Evolutionary conservation across 2,329 filamentous ascomycete genomes (phyloP), one percentile per base, ranked within the genome.

Genomic region (Calycina herbarum): DNA sequence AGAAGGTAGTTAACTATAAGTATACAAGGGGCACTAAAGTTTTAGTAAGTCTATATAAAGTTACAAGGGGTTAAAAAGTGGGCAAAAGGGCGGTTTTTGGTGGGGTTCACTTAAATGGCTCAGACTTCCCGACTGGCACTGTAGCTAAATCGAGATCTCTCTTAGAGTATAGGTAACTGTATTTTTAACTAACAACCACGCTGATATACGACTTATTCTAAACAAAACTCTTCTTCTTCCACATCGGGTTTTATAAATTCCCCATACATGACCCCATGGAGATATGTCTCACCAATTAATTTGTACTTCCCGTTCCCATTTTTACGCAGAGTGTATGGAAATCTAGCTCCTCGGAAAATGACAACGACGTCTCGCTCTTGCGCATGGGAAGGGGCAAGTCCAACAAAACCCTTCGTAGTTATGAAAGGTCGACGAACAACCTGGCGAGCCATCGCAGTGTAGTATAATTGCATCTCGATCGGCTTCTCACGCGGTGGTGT

Each of bases 201-300:
- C 8, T 13, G 35, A 38, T 7, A 38, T 33, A 38, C 2, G 11
- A 38, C 8, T 3, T 38, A 38, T 38, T 38, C 35, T 13, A 38
- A 38, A 38, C 35, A 38, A 38, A 38, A 38, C 35, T 38, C 35
- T 13, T 38, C 35, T 38, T 2, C 10, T 38, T 38, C 8, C 35
- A 38, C 35, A 38, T 38, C 35, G 8, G 35, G 11, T 38, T 38
- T 38, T 7, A 38, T 11, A 38, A 38, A 38, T 38, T 38, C 60
- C 31, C 60, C 60, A 62, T 54, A 51, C 40, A 62, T 62, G 17
- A 62, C 29, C 5, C 40, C 40, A 35, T 62, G 60, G 5, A 54
- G 8, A 27, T 54, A 62, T 29, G 60, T 24, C 15, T 62, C 60
- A 27, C 59, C 59, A 10, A 61, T 40, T 6, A 61, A 29, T 29